Conservation (phyloP, 768 basidiomycete species). For the Auricularia sp. region DNA sequence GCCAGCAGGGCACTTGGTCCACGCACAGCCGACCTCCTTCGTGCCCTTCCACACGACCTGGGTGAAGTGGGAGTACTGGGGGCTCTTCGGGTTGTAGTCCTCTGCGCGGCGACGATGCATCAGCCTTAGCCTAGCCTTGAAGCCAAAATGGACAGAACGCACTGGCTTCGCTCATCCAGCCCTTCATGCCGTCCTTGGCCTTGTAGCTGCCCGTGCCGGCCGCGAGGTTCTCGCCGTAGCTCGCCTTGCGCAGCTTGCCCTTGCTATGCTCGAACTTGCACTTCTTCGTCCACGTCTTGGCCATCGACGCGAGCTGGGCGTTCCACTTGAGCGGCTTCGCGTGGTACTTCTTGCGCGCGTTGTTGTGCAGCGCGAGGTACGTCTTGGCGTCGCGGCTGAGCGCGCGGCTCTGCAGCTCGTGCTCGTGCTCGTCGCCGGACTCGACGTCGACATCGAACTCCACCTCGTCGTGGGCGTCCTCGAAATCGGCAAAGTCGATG, state of each 20-base stretch:
- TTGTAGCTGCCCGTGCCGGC: constrained; percentile 42
- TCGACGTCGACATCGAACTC: too few relatives aligned
- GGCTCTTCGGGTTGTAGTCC: constrained; percentile 32
- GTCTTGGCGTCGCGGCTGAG: neutral
- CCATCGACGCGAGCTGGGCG: constrained; percentile 32
- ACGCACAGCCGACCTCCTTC: constrained; percentile 47
- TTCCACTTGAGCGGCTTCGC: constrained; percentile 43
- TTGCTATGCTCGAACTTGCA: constrained; percentile 41
- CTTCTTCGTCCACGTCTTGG: constrained; percentile 39
- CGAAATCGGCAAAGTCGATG: too few relatives aligned
- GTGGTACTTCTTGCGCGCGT: constrained; percentile 32
- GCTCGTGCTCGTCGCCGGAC: too few relatives aligned
- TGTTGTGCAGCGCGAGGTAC: constrained; percentile 43
- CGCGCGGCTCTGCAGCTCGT: too few relatives aligned
- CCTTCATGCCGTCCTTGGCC: constrained; percentile 30
- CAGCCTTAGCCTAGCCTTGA: too few relatives aligned
- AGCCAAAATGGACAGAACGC: constrained; percentile 13
- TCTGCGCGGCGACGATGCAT: constrained; percentile 9
- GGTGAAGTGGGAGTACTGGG: constrained; percentile 46
- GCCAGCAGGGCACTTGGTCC: constrained; percentile 34
- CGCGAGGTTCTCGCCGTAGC: constrained; percentile 44
- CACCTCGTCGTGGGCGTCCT: too few relatives aligned
- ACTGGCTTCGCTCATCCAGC: constrained; percentile 45
- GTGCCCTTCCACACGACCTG: constrained; percentile 60
- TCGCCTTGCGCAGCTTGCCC: constrained; percentile 28